Conservation (phyloP, 1,139 yeast species). For the Suhomyces wounanorum region DNA sequence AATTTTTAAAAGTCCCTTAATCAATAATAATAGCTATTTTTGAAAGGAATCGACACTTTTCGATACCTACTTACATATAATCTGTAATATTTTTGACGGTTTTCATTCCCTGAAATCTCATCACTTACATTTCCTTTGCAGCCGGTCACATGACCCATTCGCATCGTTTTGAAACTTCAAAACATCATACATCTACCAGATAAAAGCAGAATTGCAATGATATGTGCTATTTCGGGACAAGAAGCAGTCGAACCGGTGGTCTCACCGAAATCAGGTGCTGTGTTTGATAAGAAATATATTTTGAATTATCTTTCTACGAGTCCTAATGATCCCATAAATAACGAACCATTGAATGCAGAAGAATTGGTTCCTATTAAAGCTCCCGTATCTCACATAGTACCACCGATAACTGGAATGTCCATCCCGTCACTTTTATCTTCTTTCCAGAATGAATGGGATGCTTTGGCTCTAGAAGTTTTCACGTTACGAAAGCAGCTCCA, state of each 20-base stretch:
- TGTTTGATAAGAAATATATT: conserved; percentile 68
- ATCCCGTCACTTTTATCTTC: conserved; percentile 76
- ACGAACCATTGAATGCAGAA: conserved; percentile 56
- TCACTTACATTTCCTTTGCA: too few relatives aligned
- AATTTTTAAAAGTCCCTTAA: too few relatives aligned
- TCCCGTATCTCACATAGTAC: conserved; percentile 25
- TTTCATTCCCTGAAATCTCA: not conserved
- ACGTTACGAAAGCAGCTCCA: conserved; percentile 72
- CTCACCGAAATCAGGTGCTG: conserved; percentile 68
- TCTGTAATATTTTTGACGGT: too few relatives aligned
- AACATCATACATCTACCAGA: not conserved
- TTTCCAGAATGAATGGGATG: conserved; percentile 90
- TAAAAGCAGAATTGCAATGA: conserved; percentile 12
- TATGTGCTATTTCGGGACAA: conserved; percentile 60
- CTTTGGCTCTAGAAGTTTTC: conserved; percentile 79
- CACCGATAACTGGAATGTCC: conserved; percentile 58
- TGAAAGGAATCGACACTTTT: too few relatives aligned
- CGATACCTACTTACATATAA: too few relatives aligned
- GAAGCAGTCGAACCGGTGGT: conserved; percentile 69
- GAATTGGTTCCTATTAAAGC: conserved; percentile 57
- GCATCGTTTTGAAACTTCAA: not conserved
- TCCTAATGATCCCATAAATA: conserved; percentile 75
- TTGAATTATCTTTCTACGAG: conserved; percentile 63
- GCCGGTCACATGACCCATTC: not conserved
- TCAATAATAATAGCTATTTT: too few relatives aligned